A percentile compares a stretch with the other conserved stretches of the same genome.
phyloP scores from a whole-genome alignment of 441 rosid species.

The Theobroma grandiflorum region DNA sequence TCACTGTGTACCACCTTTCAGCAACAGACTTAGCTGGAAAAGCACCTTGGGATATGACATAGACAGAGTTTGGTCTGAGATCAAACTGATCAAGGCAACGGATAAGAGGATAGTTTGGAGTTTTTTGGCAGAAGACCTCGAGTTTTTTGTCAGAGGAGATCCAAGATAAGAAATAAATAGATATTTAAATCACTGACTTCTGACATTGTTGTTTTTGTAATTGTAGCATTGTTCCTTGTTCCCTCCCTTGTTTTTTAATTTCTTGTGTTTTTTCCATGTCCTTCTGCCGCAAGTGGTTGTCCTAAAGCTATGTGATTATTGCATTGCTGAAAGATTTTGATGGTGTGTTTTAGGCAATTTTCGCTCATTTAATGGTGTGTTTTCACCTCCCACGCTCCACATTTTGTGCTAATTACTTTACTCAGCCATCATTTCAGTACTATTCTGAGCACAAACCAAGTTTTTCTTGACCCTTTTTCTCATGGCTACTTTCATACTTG shows the following conservation, averaged over 20 bases:
- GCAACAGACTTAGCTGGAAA: slow-evolving; percentile 61
- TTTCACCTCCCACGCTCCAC: neutral
- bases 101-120: slow-evolving; percentile 51
- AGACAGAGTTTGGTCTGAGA: slow-evolving; percentile 53
- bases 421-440: neutral
- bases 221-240: slow-evolving; percentile 15
- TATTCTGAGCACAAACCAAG: neutral
- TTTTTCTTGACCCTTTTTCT: neutral
- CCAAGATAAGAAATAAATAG: slow-evolving; percentile 42
- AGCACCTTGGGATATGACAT: slow-evolving; percentile 41
- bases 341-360: slow-evolving; percentile 25
- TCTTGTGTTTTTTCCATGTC: slow-evolving; percentile 19
- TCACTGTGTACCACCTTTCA: slow-evolving; percentile 45
- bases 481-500: neutral
- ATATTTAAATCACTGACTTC: slow-evolving; percentile 35
- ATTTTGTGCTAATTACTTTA: neutral
- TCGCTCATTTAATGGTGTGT: neutral
- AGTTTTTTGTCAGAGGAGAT: slow-evolving; percentile 53
- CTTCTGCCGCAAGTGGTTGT: neutral
- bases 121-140: slow-evolving; percentile 49
- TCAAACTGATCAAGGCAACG: slow-evolving; percentile 45
- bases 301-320: neutral
- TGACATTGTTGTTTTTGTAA: slow-evolving; percentile 49
- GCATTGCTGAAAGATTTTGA: slow-evolving; percentile 31
- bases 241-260: slow-evolving; percentile 24